phyloP scores from a whole-genome alignment of 2,329 filamentous ascomycete species.

The Truncatella angustata region DNA sequence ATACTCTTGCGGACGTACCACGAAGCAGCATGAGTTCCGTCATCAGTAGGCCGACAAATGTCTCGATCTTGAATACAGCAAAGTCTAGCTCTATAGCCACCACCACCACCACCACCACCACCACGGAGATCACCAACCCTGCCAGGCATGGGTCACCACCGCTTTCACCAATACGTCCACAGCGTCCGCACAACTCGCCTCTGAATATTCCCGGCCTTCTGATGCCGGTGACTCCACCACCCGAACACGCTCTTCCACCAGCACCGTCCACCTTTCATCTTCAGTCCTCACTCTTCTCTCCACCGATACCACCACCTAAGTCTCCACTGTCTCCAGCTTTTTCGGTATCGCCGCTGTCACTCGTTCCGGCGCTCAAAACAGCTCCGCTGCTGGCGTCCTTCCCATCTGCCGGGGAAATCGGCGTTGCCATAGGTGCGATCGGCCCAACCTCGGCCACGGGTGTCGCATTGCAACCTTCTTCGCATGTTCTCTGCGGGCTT shows the following conservation, averaged over 20 bases:
- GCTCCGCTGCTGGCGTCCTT: constrained; percentile 3
- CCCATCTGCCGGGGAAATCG: not conserved
- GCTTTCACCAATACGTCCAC: constrained; percentile 31
- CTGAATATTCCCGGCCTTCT: constrained; percentile 35
- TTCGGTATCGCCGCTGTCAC: constrained; percentile 17
- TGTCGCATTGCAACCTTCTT: constrained; percentile 18
- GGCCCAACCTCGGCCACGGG: constrained; percentile 14
- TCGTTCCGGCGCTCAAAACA: constrained; percentile 13
- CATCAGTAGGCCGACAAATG: not conserved
- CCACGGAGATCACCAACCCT: not conserved
- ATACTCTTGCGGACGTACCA: not conserved
- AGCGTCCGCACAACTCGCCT: constrained; percentile 32
- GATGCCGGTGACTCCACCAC: constrained; percentile 40
- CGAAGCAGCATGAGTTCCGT: not conserved
- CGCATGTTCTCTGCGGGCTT: constrained; percentile 28
- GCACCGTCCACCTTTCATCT: constrained; percentile 16
- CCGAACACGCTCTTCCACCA: constrained; percentile 40
- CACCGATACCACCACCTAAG: constrained; percentile 2
- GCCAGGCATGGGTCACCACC: constrained; percentile 16
- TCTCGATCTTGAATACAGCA: not conserved
- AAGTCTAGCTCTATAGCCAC: not conserved
- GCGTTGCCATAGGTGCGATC: constrained; percentile 9
- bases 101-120: not conserved
- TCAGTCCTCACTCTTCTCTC: not conserved
- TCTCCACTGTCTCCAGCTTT: constrained; percentile 13